Percentiles rank a stretch among this genome's conserved stretches.
These are phyloP conservation scores for Rhynchosporium agropyri DNA, from an alignment of 2,329 filamentous ascomycete genomes.

Conservation along the genomic window DNA sequence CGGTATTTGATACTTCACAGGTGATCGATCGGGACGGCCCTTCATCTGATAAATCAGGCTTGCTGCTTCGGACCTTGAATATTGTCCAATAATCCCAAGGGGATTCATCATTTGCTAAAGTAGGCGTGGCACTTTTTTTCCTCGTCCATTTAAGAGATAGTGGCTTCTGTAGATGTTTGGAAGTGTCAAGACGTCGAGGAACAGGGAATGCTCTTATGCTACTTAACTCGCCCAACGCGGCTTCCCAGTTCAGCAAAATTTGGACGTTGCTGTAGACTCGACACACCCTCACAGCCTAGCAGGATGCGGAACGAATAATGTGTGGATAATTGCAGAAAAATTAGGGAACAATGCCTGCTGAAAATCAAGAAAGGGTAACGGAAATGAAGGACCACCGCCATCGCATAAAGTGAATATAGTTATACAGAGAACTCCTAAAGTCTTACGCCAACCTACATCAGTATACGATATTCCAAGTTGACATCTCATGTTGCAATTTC, in stretches of 20 bases:
- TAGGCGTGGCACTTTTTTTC: neutral
- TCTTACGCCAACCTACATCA: neutral
- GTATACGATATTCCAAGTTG: conserved; percentile 16
- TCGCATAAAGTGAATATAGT: neutral
- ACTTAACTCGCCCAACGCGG: neutral
- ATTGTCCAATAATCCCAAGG: neutral
- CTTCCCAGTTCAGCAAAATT: too few relatives aligned
- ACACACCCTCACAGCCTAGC: too few relatives aligned
- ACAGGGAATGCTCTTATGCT: neutral
- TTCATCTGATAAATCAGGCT: too few relatives aligned
- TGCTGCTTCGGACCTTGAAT: too few relatives aligned
- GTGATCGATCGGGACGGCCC: too few relatives aligned
- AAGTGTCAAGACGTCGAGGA: neutral
- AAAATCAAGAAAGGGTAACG: neutral
- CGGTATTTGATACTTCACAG: too few relatives aligned
- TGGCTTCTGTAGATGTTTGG: neutral
- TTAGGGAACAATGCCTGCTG: neutral
- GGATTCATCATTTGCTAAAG: neutral
- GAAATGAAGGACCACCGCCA: neutral
- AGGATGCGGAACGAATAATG: too few relatives aligned
- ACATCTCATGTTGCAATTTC: conserved; percentile 37
- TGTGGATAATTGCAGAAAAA: neutral
- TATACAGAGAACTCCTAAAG: neutral
- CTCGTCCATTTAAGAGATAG: neutral
- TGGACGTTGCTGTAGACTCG: too few relatives aligned